Evolutionary conservation across 1,139 yeast species (phyloP), one percentile per base, ranked within the genome.

Genomic region (Hansenula anomala): DNA sequence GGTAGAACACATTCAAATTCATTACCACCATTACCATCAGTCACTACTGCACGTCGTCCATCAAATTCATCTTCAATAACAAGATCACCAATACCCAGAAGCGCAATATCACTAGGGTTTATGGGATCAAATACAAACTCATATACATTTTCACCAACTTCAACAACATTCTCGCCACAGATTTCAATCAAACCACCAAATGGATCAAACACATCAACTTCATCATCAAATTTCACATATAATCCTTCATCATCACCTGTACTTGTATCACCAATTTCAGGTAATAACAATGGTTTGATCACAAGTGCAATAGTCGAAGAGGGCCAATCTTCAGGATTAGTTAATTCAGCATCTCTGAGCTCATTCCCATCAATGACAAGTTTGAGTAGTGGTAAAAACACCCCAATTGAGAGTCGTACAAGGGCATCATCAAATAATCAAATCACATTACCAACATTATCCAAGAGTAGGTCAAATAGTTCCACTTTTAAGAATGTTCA

Each of bases 1-100:
- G 27, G 28, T 3, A 37, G 57, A 34, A 14, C 39, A 0, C 54
- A 51, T 33, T 47, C 55, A 8, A 49, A 52, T 19, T 52, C 59
- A 22, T 34, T 57, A 19, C 61, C 61, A 4, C 58, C 58, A 16
- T 39, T 57, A 19, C 61, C 61, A 1, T 46, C 60, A 2, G 60
- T 57, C 9, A 53, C 60, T 8, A 56, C 61, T 1, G 37, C 52
- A 12, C 51, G 57, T 18, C 46, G 56, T 14, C 35, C 54, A 4
- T 51, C 55, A 11, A 39, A 36, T 14, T 38, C 52, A 4, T 50
- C 55, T 3, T 35, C 50, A 22, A 19, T 18, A 1, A 45, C 53
- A 14, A 43, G 46, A 24, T 49, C 56, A 1, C 52, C 56, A 4
- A 37, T 47, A 9, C 53, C 55, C n/a, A 38, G 55, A 34, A 46